Conservation (phyloP, 495 filamentous ascomycete species). For the Talaromyces liani region DNA sequence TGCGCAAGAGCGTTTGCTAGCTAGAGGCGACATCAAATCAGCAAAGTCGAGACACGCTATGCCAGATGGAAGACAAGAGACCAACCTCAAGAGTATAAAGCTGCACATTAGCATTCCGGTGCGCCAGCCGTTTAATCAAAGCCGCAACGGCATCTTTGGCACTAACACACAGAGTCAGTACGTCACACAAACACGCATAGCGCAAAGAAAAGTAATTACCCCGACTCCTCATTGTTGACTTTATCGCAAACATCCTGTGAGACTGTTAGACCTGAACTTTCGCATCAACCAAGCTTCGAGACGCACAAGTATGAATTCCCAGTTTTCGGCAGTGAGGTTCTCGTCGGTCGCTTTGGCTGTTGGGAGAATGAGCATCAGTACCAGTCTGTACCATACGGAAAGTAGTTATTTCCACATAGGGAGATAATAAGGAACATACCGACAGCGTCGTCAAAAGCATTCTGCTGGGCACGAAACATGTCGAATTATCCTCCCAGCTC, state of each 20-base stretch:
- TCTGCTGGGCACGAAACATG: conserved; percentile 81
- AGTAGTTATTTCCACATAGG: no score
- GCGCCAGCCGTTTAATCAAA: conserved; percentile 91
- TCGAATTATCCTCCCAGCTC: not conserved
- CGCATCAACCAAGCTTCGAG: not conserved
- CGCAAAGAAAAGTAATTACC: conserved; percentile 26
- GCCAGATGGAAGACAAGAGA: not conserved
- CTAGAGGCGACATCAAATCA: conserved; percentile 15
- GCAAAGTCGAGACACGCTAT: not conserved
- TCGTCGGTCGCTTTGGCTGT: conserved; percentile 97
- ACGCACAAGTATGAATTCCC: conserved; percentile 86
- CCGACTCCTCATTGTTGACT: conserved; percentile 58
- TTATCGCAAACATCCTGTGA: conserved; percentile 88
- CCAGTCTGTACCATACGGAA: no score
- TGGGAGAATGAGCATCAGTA: not conserved
- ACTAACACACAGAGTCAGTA: conserved; percentile 29
- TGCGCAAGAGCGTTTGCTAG: conserved; percentile 91
- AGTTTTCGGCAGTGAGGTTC: conserved; percentile 96
- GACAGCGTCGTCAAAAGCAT: conserved; percentile 74
- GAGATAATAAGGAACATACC: conserved; percentile 51
- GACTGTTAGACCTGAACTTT: not conserved
- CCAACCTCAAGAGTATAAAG: conserved; percentile 90
- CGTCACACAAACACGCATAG: no score
- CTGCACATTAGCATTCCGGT: conserved; percentile 98
- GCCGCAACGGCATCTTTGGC: conserved; percentile 89